These are phyloP conservation scores for Haberlea rhodopensis DNA, from an alignment of 257 asterid genomes.

Conservation along the genomic window DNA sequence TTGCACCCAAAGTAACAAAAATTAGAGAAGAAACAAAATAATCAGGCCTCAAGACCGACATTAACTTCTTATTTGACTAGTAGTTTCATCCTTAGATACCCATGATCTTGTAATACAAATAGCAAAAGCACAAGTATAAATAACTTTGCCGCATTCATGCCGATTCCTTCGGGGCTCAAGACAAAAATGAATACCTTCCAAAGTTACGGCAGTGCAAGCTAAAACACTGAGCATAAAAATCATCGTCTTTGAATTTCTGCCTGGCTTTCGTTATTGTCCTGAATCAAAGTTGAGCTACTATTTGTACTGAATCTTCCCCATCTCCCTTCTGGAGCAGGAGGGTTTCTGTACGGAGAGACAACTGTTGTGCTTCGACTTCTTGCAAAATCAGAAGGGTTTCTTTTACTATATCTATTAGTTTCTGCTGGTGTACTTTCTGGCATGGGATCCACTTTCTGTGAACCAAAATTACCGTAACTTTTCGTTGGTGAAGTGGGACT, in stretches of 20 bases:
- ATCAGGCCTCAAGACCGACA: too few species aligned
- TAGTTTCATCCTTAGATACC: too few species aligned
- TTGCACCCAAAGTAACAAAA: too few species aligned
- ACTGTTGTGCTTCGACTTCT: constrained; percentile 28
- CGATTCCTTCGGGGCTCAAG: too few species aligned
- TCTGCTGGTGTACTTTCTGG: constrained; percentile 30
- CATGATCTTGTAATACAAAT: too few species aligned
- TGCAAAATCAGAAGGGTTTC: constrained; percentile 30
- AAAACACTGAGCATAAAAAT: background rate
- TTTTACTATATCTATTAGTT: constrained; percentile 56
- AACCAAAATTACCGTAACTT: constrained; percentile 50
- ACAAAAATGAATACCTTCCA: constrained; percentile 20
- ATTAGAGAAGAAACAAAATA: too few species aligned
- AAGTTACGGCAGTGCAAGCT: constrained; percentile 3
- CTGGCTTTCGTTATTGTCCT: constrained; percentile 31
- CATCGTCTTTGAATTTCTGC: constrained; percentile 33
- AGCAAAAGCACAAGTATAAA: too few species aligned
- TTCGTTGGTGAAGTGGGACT: constrained; percentile 35
- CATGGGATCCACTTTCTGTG: constrained; percentile 24
- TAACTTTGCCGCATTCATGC: too few species aligned
- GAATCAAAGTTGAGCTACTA: constrained; percentile 17
- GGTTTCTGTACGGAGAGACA: constrained; percentile 21
- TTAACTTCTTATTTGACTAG: too few species aligned
- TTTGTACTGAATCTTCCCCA: constrained; percentile 30
- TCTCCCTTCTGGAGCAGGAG: constrained; percentile 33